A percentile compares a stretch with the other conserved stretches of the same genome.
phyloP scores from a whole-genome alignment of 306 rosid species.

The Cajanus cajan region DNA sequence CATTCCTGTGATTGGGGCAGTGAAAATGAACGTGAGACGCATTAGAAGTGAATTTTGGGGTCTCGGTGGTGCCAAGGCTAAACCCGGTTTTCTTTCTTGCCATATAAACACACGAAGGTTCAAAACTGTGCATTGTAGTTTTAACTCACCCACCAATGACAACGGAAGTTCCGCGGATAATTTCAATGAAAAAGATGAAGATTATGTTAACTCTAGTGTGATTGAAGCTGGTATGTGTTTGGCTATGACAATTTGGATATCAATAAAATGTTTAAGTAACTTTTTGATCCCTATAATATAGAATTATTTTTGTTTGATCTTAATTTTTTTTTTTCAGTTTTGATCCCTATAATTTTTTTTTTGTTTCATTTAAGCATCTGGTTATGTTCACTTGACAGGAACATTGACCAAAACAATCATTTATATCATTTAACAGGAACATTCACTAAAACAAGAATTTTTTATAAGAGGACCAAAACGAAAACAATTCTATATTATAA shows the following conservation, averaged over 20 bases:
- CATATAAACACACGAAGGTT: conserved; percentile 42
- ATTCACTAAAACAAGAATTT: not conserved
- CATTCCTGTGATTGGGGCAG: conserved; percentile 54
- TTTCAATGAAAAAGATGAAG: conserved; percentile 84
- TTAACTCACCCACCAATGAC: conserved; percentile 69
- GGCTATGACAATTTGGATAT: not conserved
- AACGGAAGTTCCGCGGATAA: conserved; percentile 77
- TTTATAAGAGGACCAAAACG: not conserved
- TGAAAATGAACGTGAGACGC: conserved; percentile 43
- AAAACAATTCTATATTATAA: not conserved
- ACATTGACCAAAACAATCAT: not conserved
- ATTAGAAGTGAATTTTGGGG: conserved; percentile 69
- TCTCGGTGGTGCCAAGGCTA: conserved; percentile 40
- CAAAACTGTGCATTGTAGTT: conserved; percentile 60
- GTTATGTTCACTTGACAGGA: not conserved
- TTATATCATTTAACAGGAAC: not conserved
- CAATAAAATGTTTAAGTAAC: not conserved
- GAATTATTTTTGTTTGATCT: not conserved
- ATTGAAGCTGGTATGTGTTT: conserved; percentile 89
- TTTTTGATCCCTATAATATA: not conserved
- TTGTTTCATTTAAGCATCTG: not conserved
- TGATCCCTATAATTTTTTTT: not conserved
- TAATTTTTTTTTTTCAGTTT: not conserved
- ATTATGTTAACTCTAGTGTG: conserved; percentile 82
- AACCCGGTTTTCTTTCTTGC: conserved; percentile 41